Evolutionary conservation across 768 basidiomycete genomes (phyloP).

Genomic region (Fistulinella prunicolor): DNA sequence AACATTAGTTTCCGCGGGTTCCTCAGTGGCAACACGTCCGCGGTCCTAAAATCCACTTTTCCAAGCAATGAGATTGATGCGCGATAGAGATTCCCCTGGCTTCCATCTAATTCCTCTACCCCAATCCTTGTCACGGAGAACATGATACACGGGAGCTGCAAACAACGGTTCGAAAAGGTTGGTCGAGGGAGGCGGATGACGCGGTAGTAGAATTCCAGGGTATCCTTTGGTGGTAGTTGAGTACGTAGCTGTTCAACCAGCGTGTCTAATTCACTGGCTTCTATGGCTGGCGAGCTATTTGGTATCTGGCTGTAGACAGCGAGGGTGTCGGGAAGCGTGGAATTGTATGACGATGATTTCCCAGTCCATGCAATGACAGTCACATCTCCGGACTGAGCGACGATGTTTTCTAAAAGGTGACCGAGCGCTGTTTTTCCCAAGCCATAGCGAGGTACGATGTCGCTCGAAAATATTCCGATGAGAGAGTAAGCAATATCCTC

Average conservation of each 20-base stretch:
- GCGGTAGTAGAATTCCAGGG: background rate
- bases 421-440: background rate
- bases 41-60: constrained; percentile 3
- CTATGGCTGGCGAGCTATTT: background rate
- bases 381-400: constrained; percentile 1
- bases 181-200: background rate
- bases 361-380: constrained; percentile 1
- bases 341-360: background rate
- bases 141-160: constrained; percentile 1
- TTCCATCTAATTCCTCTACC: background rate
- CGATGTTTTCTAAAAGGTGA: background rate
- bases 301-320: background rate
- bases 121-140: background rate
- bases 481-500: background rate
- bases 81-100: background rate
- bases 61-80: background rate
- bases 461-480: background rate
- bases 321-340: background rate
- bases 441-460: background rate
- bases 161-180: background rate
- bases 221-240: background rate
- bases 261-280: background rate
- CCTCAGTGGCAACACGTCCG: background rate
- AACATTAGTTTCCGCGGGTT: background rate
- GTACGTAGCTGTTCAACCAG: background rate